Percentiles rank a stretch among this genome's conserved stretches.
Evolutionary conservation across 1,139 yeast species (phyloP).

Genomic region (Protomyces macrosporus): DNA sequence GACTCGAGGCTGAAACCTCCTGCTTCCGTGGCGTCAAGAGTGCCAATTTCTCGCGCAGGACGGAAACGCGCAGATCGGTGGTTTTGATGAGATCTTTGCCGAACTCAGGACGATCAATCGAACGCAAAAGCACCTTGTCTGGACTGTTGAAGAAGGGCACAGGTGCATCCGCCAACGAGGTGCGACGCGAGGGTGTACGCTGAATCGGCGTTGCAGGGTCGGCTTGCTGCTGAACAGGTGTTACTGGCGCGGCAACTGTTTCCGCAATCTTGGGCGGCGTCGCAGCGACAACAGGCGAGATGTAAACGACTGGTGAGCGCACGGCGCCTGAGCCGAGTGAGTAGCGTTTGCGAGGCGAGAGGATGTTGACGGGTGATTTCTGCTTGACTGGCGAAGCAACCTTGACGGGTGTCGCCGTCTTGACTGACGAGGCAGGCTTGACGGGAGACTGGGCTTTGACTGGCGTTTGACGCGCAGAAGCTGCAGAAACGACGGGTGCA

Average conservation of each 20-base stretch:
- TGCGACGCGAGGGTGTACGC: conserved; percentile 3
- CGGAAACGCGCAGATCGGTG: conserved; percentile 3
- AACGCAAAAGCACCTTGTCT: conserved; percentile 3
- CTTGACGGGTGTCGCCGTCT: background rate
- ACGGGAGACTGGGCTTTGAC: background rate
- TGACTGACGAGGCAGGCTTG: background rate
- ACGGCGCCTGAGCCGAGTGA: background rate
- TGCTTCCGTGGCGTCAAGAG: conserved; percentile 16
- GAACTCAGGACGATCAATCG: conserved; percentile 12
- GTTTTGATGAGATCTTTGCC: conserved; percentile 1
- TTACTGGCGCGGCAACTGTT: too few relatives aligned
- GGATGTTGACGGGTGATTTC: background rate
- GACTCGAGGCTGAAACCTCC: background rate
- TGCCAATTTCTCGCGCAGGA: conserved; percentile 9
- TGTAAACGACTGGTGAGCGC: background rate
- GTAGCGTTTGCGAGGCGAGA: background rate
- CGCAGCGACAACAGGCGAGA: background rate
- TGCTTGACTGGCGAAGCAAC: background rate
- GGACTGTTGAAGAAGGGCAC: conserved; percentile 17
- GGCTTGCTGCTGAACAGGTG: background rate
- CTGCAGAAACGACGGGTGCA: background rate
- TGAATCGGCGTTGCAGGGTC: background rate
- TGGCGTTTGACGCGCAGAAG: too few relatives aligned
- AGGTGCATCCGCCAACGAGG: background rate
- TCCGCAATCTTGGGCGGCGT: background rate